Evolutionary conservation across 495 filamentous ascomycete species (phyloP).

Genomic region (Alectoria sarmentosa): DNA sequence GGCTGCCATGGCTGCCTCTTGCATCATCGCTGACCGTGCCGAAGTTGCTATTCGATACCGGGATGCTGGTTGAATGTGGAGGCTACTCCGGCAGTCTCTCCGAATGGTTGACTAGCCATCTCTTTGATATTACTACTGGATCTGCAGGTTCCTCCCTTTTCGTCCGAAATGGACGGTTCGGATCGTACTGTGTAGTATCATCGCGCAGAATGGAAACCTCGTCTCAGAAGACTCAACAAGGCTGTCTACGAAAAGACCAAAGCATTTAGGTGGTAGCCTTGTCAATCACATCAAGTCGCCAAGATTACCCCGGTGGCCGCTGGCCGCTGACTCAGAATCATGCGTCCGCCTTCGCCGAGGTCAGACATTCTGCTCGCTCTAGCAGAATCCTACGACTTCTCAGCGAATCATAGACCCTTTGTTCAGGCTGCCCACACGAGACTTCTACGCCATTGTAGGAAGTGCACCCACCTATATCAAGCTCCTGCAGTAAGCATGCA

Average conservation of each 20-base stretch:
- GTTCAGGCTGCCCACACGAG: background rate
- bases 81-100: background rate
- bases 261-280: background rate
- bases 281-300: background rate
- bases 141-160: constrained; percentile 12
- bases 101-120: background rate
- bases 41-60: constrained; percentile 8
- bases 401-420: background rate
- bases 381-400: background rate
- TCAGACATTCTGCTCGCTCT: background rate
- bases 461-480: no score
- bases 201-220: background rate
- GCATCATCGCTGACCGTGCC: constrained; percentile 17
- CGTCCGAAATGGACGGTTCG: constrained; percentile 11
- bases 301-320: no score
- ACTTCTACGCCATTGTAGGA: no score
- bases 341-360: background rate
- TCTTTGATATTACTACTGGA: background rate
- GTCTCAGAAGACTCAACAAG: background rate
- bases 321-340: constrained; percentile 11
- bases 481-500: constrained; percentile 1
- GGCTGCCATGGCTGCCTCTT: constrained; percentile 13
- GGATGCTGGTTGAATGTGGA: constrained; percentile 8
- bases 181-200: constrained; percentile 7
- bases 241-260: background rate